Percentiles rank a stretch among this genome's conserved stretches.
These are phyloP conservation scores for Phytophthora pinifolia DNA, from an alignment of 352 stramenopile species.

Conservation along the genomic window DNA sequence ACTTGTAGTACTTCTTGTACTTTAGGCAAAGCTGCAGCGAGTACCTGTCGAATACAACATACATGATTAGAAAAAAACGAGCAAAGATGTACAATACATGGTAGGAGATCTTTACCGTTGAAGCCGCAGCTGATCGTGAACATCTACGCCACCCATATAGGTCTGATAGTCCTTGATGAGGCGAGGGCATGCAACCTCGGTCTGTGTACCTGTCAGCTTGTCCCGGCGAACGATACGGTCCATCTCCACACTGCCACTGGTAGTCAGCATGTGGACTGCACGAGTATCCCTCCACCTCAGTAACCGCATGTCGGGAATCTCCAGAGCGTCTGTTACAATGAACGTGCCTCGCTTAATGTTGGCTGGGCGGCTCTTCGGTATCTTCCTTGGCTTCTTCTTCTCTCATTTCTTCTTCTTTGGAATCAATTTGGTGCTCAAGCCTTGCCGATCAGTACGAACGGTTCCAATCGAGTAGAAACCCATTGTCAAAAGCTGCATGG, in stretches of 20 bases:
- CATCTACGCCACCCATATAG: no score
- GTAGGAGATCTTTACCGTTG: no score
- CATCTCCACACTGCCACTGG: not conserved
- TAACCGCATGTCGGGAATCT: not conserved
- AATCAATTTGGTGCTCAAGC: constrained; percentile 11
- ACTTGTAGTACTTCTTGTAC: constrained; percentile 27
- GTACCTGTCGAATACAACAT: no score
- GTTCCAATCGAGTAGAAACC: constrained; percentile 18
- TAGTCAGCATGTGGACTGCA: constrained; percentile 5
- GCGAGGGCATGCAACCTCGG: constrained; percentile 5
- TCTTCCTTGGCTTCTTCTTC: constrained; percentile 10
- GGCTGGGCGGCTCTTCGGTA: constrained; percentile 8
- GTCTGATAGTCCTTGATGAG: constrained; percentile 18
- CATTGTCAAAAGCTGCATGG: constrained; percentile 16
- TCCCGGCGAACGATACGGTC: constrained; percentile 7
- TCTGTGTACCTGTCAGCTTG: not conserved
- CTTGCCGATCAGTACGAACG: constrained; percentile 5
- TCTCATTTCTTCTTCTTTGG: constrained; percentile 14
- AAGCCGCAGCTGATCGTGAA: no score
- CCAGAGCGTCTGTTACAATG: not conserved
- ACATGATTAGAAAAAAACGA: no score
- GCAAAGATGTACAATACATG: no score
- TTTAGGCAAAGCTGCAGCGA: not conserved
- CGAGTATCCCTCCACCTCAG: constrained; percentile 11
- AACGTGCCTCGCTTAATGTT: constrained; percentile 8